These are phyloP conservation scores for Cladosporium cucumerinum DNA, from an alignment of 2,329 filamentous ascomycete genomes.

Conservation along the genomic window DNA sequence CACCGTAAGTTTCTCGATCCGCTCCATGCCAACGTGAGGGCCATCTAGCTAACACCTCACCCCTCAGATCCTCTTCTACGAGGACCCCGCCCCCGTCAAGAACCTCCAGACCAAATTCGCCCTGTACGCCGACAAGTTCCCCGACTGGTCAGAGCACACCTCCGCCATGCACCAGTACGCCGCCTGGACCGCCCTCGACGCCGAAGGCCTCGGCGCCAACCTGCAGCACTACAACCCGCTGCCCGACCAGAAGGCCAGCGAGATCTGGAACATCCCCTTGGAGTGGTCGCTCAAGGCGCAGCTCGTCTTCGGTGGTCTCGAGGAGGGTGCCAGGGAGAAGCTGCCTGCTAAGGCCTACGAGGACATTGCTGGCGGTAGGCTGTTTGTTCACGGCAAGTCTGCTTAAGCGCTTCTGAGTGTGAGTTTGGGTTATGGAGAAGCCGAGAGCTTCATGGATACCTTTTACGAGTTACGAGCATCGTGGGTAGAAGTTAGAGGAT, in stretches of 20 bases:
- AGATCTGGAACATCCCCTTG: constrained; percentile 66
- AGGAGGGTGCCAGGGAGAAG: constrained; percentile 44
- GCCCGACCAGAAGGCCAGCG: constrained; percentile 68
- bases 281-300: constrained; percentile 78
- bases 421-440: neutral
- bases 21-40: too few species aligned
- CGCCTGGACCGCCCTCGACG: constrained; percentile 30
- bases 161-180: constrained; percentile 48
- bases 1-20: constrained; percentile 55
- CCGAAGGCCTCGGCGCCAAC: constrained; percentile 31
- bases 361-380: constrained; percentile 28
- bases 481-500: neutral
- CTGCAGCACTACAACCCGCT: constrained; percentile 44
- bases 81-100: constrained; percentile 67
- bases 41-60: neutral
- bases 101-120: constrained; percentile 66
- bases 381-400: constrained; percentile 28
- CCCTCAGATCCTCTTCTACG: constrained; percentile 73
- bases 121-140: constrained; percentile 75
- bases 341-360: constrained; percentile 29
- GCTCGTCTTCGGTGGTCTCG: constrained; percentile 64
- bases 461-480: neutral
- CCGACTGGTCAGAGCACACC: constrained; percentile 70
- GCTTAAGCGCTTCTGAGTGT: neutral
- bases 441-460: neutral